These are phyloP conservation scores for Russula abietina DNA, from an alignment of 768 basidiomycete genomes.

Conservation along the genomic window DNA sequence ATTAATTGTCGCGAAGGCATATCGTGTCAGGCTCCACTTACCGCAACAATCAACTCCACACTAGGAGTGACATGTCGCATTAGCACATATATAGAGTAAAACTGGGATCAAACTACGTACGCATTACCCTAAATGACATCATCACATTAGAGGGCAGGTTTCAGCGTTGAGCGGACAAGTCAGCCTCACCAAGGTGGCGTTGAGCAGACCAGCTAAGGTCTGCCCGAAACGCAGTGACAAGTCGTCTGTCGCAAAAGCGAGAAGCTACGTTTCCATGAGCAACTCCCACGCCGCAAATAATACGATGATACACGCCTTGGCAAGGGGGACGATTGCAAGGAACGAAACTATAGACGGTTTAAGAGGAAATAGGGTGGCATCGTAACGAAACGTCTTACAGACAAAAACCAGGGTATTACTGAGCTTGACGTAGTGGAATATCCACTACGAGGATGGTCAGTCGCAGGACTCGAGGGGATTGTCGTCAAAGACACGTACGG, in stretches of 20 bases:
- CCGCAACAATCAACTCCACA: constrained; percentile 41
- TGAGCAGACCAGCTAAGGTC: constrained; percentile 76
- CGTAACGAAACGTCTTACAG: constrained; percentile 42
- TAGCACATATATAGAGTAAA: neutral
- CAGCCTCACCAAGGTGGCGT: constrained; percentile 65
- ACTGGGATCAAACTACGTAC: constrained; percentile 21
- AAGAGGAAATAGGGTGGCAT: neutral
- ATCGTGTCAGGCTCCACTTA: constrained; percentile 25
- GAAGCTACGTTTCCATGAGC: constrained; percentile 40
- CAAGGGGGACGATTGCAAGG: constrained; percentile 77
- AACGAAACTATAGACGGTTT: constrained; percentile 50
- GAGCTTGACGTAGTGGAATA: constrained; percentile 52
- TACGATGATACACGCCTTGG: constrained; percentile 46
- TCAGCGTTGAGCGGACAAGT: neutral
- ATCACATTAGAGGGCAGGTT: neutral
- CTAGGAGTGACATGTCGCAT: constrained; percentile 23
- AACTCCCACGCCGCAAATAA: neutral
- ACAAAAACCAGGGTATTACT: constrained; percentile 62
- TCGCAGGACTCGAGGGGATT: constrained; percentile 1
- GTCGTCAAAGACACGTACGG: constrained; percentile 37
- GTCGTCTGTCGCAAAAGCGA: constrained; percentile 84
- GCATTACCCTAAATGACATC: constrained; percentile 28
- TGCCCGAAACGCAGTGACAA: constrained; percentile 76
- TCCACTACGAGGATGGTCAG: constrained; percentile 51
- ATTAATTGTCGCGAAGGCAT: constrained; percentile 15